These are phyloP conservation scores for Hemisphaericaspora subhashii DNA, from an alignment of 1,139 yeast species.

Conservation along the genomic window DNA sequence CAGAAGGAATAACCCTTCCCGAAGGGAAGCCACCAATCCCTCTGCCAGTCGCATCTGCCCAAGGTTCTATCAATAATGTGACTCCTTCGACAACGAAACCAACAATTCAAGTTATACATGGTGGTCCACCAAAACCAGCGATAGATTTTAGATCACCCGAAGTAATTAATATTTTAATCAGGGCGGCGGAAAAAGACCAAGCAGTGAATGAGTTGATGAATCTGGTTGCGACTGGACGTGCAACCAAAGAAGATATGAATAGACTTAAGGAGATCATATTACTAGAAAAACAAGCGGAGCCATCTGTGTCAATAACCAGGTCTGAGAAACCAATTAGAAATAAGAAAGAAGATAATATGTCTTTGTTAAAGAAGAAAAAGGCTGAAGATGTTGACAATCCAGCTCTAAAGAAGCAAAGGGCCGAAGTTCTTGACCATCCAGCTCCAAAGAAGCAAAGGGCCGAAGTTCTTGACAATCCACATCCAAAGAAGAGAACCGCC, in stretches of 20 bases:
- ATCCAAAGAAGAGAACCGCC: no score
- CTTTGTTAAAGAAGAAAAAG: no score
- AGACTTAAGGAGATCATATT: conserved; percentile 1
- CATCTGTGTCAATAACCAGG: not conserved
- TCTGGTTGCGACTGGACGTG: not conserved
- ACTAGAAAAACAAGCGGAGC: conserved; percentile 3
- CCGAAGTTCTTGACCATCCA: no score
- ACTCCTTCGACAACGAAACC: not conserved
- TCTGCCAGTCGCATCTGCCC: no score
- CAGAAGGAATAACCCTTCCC: no score
- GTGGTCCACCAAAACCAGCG: not conserved
- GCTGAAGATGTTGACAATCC: no score
- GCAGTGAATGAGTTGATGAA: not conserved
- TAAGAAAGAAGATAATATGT: no score
- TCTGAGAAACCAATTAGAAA: not conserved
- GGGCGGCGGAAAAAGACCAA: not conserved
- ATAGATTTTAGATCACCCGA: not conserved
- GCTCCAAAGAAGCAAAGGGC: no score
- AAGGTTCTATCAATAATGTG: not conserved
- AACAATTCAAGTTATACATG: no score
- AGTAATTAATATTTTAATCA: not conserved
- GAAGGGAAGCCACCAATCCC: no score
- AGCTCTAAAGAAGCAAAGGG: no score
- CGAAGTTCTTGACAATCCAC: no score
- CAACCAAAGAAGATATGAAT: not conserved